Conservation (phyloP, 2,329 filamentous ascomycete species). For the Leptographium flavum region DNA sequence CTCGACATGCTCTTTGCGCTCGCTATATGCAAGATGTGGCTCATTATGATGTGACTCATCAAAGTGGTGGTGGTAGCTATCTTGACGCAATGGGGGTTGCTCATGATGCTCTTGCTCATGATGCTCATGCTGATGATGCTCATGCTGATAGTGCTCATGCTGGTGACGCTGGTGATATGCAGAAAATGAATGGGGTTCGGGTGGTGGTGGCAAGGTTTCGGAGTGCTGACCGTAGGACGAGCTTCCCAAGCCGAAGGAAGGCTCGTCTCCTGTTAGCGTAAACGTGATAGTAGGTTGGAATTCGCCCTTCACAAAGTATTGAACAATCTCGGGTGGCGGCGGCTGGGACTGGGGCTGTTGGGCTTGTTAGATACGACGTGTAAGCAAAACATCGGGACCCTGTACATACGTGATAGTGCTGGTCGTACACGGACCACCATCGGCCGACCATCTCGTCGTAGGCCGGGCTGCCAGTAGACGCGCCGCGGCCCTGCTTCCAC, state of each 20-base stretch:
- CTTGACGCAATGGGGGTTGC: too few relatives aligned
- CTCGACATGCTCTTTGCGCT: not conserved
- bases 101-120: not conserved
- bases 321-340: constrained; percentile 24
- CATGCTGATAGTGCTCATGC: not conserved
- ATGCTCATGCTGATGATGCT: not conserved
- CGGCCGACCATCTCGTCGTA: constrained; percentile 73
- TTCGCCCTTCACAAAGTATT: constrained; percentile 41
- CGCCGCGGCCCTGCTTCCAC: constrained; percentile 55
- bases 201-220: constrained; percentile 13
- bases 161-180: constrained; percentile 12
- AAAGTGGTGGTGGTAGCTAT: constrained; percentile 6
- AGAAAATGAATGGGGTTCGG: constrained; percentile 11
- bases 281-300: constrained; percentile 23
- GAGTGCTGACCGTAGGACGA: constrained; percentile 17
- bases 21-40: constrained; percentile 2
- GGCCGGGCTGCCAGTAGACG: constrained; percentile 39
- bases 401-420: constrained; percentile 58
- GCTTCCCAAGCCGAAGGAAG: constrained; percentile 13
- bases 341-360: not conserved
- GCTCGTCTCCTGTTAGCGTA: constrained; percentile 20
- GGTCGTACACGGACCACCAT: constrained; percentile 94
- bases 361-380: too few relatives aligned
- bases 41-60: constrained; percentile 10
- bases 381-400: too few relatives aligned